These are phyloP conservation scores for Dacryopinax spathularia DNA, from an alignment of 768 basidiomycete genomes.

Conservation along the genomic window DNA sequence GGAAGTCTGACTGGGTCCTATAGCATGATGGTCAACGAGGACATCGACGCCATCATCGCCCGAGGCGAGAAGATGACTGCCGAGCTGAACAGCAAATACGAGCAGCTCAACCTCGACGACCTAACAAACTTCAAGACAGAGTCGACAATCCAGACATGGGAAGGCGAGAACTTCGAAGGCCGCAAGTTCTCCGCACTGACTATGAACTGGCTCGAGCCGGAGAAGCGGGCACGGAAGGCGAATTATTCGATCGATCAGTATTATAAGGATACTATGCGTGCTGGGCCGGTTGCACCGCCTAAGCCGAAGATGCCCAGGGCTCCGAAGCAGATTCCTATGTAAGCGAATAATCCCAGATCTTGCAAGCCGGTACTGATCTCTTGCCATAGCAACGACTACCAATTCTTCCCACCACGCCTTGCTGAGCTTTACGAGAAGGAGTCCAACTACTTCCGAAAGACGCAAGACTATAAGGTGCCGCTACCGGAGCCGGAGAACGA, in stretches of 20 bases:
- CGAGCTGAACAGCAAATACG: constrained; percentile 83
- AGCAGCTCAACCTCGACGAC: constrained; percentile 83
- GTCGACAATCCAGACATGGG: constrained; percentile 76
- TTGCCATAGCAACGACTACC: constrained; percentile 69
- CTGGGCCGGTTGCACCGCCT: constrained; percentile 60
- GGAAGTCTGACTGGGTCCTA: constrained; percentile 6
- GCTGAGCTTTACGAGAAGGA: constrained; percentile 63
- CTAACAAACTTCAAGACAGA: constrained; percentile 95
- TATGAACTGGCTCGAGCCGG: constrained; percentile 68
- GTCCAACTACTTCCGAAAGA: constrained; percentile 10
- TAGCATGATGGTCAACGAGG: constrained; percentile 66
- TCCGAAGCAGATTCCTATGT: constrained; percentile 80
- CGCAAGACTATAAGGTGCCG: constrained; percentile 27
- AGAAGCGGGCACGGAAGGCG: constrained; percentile 84
- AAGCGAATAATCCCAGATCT: constrained; percentile 20
- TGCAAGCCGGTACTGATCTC: constrained; percentile 3
- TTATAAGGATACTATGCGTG: constrained; percentile 81
- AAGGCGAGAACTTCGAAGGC: constrained; percentile 79
- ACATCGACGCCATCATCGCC: constrained; percentile 87
- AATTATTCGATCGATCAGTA: constrained; percentile 94
- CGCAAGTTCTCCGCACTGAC: constrained; percentile 55
- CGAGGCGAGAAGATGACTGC: constrained; percentile 82
- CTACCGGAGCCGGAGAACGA: constrained; percentile 50
- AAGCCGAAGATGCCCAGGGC: constrained; percentile 69
- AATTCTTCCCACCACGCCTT: constrained; percentile 80